Base-by-base conservation (phyloP, 2,329 filamentous ascomycete genomes). In the Epichloe coenophiala region DNA sequence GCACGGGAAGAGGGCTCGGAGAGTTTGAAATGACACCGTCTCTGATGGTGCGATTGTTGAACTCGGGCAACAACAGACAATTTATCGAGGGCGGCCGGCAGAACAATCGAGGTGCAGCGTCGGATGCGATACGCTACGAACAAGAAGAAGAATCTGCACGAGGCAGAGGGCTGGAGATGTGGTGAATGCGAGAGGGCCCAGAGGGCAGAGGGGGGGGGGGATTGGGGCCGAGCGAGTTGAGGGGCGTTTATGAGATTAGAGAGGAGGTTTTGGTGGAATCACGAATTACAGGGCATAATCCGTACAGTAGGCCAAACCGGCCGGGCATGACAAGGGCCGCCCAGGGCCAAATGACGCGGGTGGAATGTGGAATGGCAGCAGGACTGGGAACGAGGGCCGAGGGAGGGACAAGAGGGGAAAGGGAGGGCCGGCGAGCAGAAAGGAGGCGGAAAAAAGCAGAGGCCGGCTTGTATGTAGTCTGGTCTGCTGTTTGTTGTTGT, bases 91-190 rank as follows among this genome's bases (percentile, higher is more conserved):
- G 33, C 19, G 39, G 12, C 21, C 31, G 40, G 40, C 31, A 17
- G 33, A 17, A 42, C 2, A 43, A 37, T 37, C 31, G 38, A 37
- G 13, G 17, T 17, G 17, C 17, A 17, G 49, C n/a, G 38, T 43
- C 37, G 15, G 35, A 38, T 27, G 21, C 44, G 35, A 38, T 35
- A 41, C 23, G 42, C 36, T 43, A 37, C 45, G 40, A 21, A 37
- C 21, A 47, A 35, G 27, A 36, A 33, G 8, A 19, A 11, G 15
- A 15, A 37, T 49, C 47, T 49, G 47, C 50, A 27, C 38, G 19
- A 43, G 43, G 50, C 50, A 52, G 42, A 50, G 19, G 39, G 40
- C 37, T 42, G 51, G 48, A 21, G 36, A 51, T 45, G 51, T 40
- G 51, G 36, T 47, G 36, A 19, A 37, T 48, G 45, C 45, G 33